Conservation (phyloP, 2,329 filamentous ascomycete genomes). For the Tolypocladium ophioglossoides region DNA sequence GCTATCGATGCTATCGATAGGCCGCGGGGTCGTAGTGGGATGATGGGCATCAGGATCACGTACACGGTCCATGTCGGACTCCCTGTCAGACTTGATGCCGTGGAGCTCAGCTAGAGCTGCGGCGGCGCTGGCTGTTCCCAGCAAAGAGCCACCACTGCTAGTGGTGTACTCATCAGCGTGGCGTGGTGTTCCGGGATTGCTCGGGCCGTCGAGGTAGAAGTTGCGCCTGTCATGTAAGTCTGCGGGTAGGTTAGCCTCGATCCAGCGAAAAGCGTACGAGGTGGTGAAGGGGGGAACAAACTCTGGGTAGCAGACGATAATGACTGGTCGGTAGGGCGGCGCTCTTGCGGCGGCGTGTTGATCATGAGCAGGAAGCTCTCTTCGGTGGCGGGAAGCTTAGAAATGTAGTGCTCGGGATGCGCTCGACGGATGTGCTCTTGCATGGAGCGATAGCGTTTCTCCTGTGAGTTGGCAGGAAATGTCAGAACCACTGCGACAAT, state of each 20-base stretch:
- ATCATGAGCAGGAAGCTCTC: slow-evolving; percentile 98
- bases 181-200: slow-evolving; percentile 58
- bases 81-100: slow-evolving; percentile 63
- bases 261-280: slow-evolving; percentile 4
- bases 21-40: slow-evolving; percentile 10
- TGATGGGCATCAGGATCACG: slow-evolving; percentile 19
- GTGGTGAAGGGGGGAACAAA: slow-evolving; percentile 12
- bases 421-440: slow-evolving; percentile 98
- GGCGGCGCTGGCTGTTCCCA: slow-evolving; percentile 60
- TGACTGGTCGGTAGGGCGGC: slow-evolving; percentile 35
- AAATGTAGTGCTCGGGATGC: slow-evolving; percentile 93
- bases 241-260: slow-evolving; percentile 6
- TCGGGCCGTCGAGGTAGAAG: slow-evolving; percentile 48
- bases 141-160: slow-evolving; percentile 31
- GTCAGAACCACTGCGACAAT: slow-evolving; percentile 8
- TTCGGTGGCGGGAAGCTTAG: slow-evolving; percentile 94
- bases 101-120: slow-evolving; percentile 77
- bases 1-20: slow-evolving; percentile 14
- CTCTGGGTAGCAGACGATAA: slow-evolving; percentile 21
- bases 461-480: slow-evolving; percentile 39
- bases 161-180: slow-evolving; percentile 55
- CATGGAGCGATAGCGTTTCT: slow-evolving; percentile 96
- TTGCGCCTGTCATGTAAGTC: slow-evolving; percentile 48
- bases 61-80: slow-evolving; percentile 72
- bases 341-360: slow-evolving; percentile 72